Conservation (phyloP, 495 filamentous ascomycete species). For the Neurospora terricola region DNA sequence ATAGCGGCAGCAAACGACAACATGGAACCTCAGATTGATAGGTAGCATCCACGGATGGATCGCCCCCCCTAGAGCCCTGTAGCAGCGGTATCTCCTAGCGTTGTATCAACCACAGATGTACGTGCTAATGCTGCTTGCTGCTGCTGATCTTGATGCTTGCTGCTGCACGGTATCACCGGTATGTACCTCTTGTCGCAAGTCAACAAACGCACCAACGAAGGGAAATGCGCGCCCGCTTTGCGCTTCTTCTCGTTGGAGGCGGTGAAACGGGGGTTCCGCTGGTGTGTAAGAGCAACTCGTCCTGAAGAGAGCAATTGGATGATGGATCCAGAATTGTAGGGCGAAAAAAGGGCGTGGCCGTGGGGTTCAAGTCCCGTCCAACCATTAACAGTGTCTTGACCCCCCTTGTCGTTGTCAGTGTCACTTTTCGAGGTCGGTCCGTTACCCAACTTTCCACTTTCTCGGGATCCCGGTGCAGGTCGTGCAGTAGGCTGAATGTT, state of each 20-base stretch:
- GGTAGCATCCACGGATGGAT: background rate
- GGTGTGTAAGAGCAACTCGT: background rate
- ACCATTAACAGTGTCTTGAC: background rate
- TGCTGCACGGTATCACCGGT: background rate
- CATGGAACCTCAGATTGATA: background rate
- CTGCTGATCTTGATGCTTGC: background rate
- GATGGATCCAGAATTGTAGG: background rate
- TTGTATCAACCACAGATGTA: background rate
- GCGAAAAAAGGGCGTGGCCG: background rate
- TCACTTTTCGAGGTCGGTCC: background rate
- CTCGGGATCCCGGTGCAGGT: no score
- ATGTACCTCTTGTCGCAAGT: background rate
- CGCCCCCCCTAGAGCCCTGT: background rate
- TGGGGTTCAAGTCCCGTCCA: background rate
- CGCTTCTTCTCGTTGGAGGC: background rate
- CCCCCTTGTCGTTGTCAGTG: background rate
- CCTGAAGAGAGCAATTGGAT: background rate
- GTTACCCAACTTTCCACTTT: background rate
- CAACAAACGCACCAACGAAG: background rate
- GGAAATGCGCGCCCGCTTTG: background rate
- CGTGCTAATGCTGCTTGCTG: background rate
- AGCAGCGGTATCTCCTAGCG: background rate
- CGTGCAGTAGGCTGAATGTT: background rate
- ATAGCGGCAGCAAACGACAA: background rate
- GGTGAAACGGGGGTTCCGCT: background rate